Conservation (phyloP, 2,329 filamentous ascomycete species). For the Cryphonectria nitschkei region DNA sequence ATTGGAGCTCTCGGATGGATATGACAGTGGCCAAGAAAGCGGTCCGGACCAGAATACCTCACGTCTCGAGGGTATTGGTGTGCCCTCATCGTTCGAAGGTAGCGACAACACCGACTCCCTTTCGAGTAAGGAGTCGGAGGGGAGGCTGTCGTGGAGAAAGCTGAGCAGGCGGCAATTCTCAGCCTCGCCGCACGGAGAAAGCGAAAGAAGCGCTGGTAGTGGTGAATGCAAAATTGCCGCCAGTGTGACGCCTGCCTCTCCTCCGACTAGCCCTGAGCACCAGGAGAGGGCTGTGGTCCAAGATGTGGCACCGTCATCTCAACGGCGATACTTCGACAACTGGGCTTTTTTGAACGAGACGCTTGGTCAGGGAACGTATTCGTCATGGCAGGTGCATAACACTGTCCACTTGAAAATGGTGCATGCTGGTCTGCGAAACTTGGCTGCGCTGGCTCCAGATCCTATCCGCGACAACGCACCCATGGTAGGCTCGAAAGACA, state of each 20-base stretch:
- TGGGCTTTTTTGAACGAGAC: constrained; percentile 18
- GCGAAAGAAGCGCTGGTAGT: neutral
- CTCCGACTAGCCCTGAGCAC: neutral
- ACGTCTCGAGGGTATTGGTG: neutral
- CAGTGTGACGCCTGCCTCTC: neutral
- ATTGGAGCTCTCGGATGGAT: constrained; percentile 2
- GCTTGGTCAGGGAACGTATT: constrained; percentile 11
- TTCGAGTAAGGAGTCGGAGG: constrained; percentile 11
- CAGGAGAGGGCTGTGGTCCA: neutral
- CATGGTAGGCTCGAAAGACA: neutral
- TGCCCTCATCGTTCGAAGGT: neutral
- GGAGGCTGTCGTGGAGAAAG: neutral
- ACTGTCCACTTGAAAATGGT: constrained; percentile 23
- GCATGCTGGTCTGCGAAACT: neutral
- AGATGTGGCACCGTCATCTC: neutral
- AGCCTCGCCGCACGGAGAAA: neutral
- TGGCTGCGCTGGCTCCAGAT: neutral
- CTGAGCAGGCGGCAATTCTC: constrained; percentile 17
- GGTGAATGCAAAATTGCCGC: neutral
- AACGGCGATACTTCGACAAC: constrained; percentile 14
- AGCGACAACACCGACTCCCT: constrained; percentile 19
- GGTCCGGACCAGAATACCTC: neutral
- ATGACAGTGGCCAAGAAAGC: constrained; percentile 10
- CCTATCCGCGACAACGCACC: neutral
- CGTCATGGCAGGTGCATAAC: constrained; percentile 24